Evolutionary conservation across 345 rosid genomes (phyloP).

Genomic region (Hypericum androsaemum): DNA sequence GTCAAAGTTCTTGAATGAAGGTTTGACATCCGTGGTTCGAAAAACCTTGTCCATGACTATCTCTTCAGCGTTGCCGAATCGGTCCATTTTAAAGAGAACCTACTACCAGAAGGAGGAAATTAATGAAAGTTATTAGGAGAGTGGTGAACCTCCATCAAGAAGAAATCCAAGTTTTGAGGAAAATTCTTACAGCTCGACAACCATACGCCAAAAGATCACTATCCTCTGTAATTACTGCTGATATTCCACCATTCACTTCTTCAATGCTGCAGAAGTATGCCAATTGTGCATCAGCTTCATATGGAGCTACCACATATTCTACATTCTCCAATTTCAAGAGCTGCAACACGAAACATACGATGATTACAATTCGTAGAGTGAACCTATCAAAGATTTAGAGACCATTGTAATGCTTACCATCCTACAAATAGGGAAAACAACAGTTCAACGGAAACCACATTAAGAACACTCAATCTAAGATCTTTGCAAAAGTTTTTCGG

Average conservation of each 20-base stretch:
- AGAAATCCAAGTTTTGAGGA: slow-evolving; percentile 21
- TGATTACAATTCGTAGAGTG: neutral
- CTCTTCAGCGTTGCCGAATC: slow-evolving; percentile 75
- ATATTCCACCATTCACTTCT: slow-evolving; percentile 59
- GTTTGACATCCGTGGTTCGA: slow-evolving; percentile 34
- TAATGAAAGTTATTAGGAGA: slow-evolving; percentile 15
- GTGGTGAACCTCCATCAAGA: slow-evolving; percentile 24
- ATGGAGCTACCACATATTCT: slow-evolving; percentile 88
- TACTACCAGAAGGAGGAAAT: slow-evolving; percentile 24
- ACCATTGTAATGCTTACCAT: no score
- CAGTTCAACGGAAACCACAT: no score
- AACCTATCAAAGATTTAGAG: no score
- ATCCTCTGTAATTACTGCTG: slow-evolving; percentile 81
- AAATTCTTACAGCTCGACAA: slow-evolving; percentile 81
- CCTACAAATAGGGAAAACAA: no score
- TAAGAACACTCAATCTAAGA: no score
- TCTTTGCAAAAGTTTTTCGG: no score
- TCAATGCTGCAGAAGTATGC: slow-evolving; percentile 64
- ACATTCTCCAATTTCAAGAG: slow-evolving; percentile 58
- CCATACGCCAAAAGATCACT: slow-evolving; percentile 86
- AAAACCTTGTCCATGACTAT: slow-evolving; percentile 50
- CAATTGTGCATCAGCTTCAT: slow-evolving; percentile 95
- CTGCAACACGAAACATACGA: slow-evolving; percentile 33
- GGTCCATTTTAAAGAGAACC: slow-evolving; percentile 84
- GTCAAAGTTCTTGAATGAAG: slow-evolving; percentile 53